These are phyloP conservation scores for Astrothelium subdiscretum DNA, from an alignment of 495 filamentous ascomycete genomes.

Conservation along the genomic window DNA sequence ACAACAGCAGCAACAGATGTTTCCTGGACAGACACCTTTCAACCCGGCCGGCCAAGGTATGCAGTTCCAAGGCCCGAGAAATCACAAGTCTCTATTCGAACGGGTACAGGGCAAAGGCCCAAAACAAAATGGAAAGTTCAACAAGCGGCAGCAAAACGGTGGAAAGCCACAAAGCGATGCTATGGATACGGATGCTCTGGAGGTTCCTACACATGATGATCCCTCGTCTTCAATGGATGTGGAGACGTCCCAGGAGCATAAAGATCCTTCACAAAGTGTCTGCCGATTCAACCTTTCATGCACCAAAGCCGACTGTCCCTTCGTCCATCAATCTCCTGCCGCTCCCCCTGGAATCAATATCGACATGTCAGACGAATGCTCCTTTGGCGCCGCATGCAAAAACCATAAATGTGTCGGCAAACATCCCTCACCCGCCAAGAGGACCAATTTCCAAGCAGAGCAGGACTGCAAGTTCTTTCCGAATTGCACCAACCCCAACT, in stretches of 20 bases:
- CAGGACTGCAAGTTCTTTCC: conserved; percentile 90
- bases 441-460: conserved; percentile 50
- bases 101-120: conserved; percentile 48
- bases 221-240: conserved; percentile 40
- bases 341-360: conserved; percentile 71
- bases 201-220: conserved; percentile 26
- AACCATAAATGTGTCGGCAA: conserved; percentile 86
- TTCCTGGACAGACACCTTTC: conserved; percentile 35
- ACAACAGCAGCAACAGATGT: conserved; percentile 24
- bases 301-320: conserved; percentile 78
- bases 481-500: conserved; percentile 78
- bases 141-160: conserved; percentile 22
- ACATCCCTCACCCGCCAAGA: conserved; percentile 83
- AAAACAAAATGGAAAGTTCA: conserved; percentile 29
- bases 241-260: conserved; percentile 22
- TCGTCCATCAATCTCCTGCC: conserved; percentile 87
- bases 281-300: conserved; percentile 86
- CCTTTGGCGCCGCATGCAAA: conserved; percentile 82
- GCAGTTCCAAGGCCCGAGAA: conserved; percentile 18
- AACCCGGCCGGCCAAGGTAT: conserved; percentile 30
- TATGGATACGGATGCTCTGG: conserved; percentile 18
- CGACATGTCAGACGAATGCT: conserved; percentile 69
- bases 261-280: conserved; percentile 36
- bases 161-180: conserved; percentile 15
- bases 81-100: conserved; percentile 64